Evolutionary conservation across 495 filamentous ascomycete species (phyloP).

Genomic region (Aspergillus funiculosus): DNA sequence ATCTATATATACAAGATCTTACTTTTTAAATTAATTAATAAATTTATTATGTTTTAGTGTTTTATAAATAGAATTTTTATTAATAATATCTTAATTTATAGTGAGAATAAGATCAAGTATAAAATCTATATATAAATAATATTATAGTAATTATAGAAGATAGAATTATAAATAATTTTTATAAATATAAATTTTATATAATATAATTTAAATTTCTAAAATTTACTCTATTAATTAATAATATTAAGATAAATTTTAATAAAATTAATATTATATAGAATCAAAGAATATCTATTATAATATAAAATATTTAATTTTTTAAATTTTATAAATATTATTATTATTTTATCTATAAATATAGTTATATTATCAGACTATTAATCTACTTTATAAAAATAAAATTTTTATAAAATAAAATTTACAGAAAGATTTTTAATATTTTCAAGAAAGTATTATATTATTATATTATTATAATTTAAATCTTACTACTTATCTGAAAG

Average conservation of each 20-base stretch:
- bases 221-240: constrained; percentile 18
- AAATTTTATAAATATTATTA: constrained; percentile 30
- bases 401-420: neutral
- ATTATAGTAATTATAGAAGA: constrained; percentile 11
- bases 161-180: constrained; percentile 14
- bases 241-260: neutral
- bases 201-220: constrained; percentile 20
- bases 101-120: constrained; percentile 21
- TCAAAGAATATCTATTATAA: constrained; percentile 12
- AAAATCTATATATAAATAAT: constrained; percentile 16
- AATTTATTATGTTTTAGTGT: constrained; percentile 22
- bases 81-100: constrained; percentile 34
- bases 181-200: constrained; percentile 28
- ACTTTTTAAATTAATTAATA: constrained; percentile 13
- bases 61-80: constrained; percentile 33
- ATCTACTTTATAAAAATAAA: constrained; percentile 6
- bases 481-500: constrained; percentile 10
- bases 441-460: neutral
- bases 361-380: constrained; percentile 12
- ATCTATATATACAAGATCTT: constrained; percentile 25
- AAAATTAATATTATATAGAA: constrained; percentile 15
- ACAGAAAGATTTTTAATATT: neutral
- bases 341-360: constrained; percentile 25
- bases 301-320: constrained; percentile 23
- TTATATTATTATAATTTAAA: constrained; percentile 9